Conservation (phyloP, 2,329 filamentous ascomycete genomes). For the Penicillium sp. region DNA sequence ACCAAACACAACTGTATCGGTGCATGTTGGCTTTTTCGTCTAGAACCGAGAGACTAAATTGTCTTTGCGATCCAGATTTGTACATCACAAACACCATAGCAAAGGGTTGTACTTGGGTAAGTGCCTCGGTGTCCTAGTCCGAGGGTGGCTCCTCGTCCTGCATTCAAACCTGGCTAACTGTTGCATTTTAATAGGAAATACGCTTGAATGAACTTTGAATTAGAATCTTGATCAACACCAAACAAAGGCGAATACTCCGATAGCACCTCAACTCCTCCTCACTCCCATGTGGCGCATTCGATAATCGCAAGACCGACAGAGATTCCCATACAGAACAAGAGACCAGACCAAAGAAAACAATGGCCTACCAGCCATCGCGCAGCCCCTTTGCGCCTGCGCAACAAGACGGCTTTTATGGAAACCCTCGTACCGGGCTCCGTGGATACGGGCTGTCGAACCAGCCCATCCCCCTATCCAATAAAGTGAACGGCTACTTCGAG, state of each 20-base stretch:
- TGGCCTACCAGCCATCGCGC: slow-evolving; percentile 61
- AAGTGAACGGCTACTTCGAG: slow-evolving; percentile 65
- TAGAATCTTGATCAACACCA: background rate
- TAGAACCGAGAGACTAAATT: background rate
- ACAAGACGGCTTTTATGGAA: slow-evolving; percentile 30
- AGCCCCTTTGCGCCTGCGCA: slow-evolving; percentile 10
- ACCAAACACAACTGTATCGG: background rate
- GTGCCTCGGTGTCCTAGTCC: background rate
- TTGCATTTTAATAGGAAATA: background rate
- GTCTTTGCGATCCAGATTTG: background rate
- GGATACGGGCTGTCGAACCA: slow-evolving; percentile 39
- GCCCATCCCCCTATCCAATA: slow-evolving; percentile 57
- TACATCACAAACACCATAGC: background rate
- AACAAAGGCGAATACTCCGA: background rate
- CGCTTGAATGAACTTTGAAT: background rate
- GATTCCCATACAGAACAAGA: slow-evolving; percentile 1
- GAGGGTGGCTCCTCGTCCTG: background rate
- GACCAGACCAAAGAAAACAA: slow-evolving; percentile 18
- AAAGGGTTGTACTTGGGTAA: background rate
- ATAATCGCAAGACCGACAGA: slow-evolving; percentile 9
- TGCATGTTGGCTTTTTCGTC: background rate
- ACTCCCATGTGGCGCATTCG: slow-evolving; percentile 16
- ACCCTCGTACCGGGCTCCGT: slow-evolving; percentile 37
- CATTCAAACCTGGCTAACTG: background rate
- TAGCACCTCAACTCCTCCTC: background rate